These are phyloP conservation scores for Debaryomyces tyrocola DNA, from an alignment of 805 yeast genomes.

Conservation along the genomic window DNA sequence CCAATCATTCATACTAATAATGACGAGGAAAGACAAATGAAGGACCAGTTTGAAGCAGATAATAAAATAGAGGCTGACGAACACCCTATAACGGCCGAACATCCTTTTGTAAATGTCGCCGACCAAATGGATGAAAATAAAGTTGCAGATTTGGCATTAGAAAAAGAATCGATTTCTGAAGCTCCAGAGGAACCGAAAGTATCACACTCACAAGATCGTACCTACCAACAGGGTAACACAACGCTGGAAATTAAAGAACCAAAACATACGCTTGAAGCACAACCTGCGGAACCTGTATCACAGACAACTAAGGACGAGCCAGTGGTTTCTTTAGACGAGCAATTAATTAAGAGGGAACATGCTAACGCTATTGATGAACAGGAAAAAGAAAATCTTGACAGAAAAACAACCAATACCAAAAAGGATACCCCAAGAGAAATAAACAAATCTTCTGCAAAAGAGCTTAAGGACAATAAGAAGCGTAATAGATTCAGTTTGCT, in stretches of 20 bases:
- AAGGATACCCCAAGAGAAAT: not conserved
- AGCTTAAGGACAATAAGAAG: conserved; percentile 33
- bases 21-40: conserved; percentile 1
- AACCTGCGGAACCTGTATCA: no score
- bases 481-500: conserved; percentile 44
- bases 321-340: no score
- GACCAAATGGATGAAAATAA: conserved; percentile 4
- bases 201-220: no score
- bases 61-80: no score
- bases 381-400: conserved; percentile 1
- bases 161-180: conserved; percentile 1
- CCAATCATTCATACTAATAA: conserved; percentile 7
- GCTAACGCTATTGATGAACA: not conserved
- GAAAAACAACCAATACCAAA: not conserved
- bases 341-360: no score
- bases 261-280: no score
- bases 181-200: no score
- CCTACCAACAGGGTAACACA: no score
- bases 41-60: not conserved
- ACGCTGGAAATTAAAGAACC: no score
- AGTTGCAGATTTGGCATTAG: conserved; percentile 4
- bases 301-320: no score
- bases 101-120: not conserved
- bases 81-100: not conserved
- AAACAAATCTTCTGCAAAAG: conserved; percentile 13